phyloP scores from a whole-genome alignment of 2,329 filamentous ascomycete species.

The Beauveria varroae region DNA sequence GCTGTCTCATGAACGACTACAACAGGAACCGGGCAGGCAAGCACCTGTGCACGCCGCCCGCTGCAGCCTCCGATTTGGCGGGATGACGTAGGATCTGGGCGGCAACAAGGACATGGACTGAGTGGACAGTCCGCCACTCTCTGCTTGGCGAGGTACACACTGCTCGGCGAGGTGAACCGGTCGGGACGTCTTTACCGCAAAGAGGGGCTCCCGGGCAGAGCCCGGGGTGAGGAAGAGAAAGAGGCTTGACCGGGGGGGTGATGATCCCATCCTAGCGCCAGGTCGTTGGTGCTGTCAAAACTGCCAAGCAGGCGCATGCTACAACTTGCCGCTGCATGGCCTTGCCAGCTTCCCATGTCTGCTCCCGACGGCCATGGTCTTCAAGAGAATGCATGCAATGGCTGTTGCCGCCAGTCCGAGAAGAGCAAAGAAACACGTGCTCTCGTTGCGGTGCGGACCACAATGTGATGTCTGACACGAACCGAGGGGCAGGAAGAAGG shows the following conservation, averaged over 20 bases:
- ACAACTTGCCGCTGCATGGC: not conserved
- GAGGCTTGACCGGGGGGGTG: no score
- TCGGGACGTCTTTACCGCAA: not conserved
- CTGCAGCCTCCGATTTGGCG: not conserved
- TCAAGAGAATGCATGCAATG: not conserved
- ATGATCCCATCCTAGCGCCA: not conserved
- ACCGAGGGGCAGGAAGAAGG: not conserved
- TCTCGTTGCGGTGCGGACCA: not conserved
- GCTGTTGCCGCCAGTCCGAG: not conserved
- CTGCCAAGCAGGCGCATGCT: not conserved
- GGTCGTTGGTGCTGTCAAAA: not conserved
- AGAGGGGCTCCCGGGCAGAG: no score
- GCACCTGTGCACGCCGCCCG: not conserved
- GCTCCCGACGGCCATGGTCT: not conserved
- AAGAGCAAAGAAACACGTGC: not conserved
- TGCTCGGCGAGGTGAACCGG: not conserved
- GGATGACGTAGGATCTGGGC: not conserved
- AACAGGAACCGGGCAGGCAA: not conserved
- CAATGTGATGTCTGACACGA: not conserved
- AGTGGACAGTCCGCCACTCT: no score
- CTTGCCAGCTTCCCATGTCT: not conserved
- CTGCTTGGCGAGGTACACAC: not conserved
- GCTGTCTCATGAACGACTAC: not conserved
- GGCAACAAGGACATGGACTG: no score
- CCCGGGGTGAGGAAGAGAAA: no score